Evolutionary conservation across 2,329 filamentous ascomycete genomes (phyloP).

Genomic region (Fusarium haematococcum): DNA sequence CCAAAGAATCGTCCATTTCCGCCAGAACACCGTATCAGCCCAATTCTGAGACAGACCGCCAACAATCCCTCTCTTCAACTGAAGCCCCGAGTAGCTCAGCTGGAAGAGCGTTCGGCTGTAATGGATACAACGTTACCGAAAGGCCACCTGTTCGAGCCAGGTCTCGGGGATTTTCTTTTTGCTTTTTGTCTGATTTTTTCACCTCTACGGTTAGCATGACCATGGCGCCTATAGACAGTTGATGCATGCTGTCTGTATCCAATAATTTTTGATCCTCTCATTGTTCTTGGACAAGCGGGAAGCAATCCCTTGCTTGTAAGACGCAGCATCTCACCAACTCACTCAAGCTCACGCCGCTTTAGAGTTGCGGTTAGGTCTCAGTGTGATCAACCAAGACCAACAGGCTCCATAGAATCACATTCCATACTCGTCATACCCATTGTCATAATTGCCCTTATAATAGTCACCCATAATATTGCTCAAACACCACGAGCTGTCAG

Average conservation of each 20-base stretch:
- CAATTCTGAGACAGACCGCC: not conserved
- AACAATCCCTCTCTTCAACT: conserved; percentile 26
- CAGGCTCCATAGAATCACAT: not conserved
- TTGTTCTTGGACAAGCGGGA: not conserved
- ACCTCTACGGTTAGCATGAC: not conserved
- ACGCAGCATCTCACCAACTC: not conserved
- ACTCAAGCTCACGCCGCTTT: not conserved
- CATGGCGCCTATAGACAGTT: not conserved
- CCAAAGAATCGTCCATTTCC: not conserved
- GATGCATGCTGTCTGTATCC: not conserved
- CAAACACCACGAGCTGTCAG: not conserved
- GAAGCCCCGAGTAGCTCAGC: conserved; percentile 44
- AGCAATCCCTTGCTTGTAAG: not conserved
- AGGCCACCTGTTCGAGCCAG: conserved; percentile 45
- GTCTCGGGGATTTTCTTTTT: conserved; percentile 41
- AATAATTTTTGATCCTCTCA: not conserved
- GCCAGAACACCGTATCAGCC: rapidly evolving
- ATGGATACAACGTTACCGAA: conserved; percentile 33
- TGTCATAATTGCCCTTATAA: not conserved
- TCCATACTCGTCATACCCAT: not conserved
- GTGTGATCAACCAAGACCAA: not conserved
- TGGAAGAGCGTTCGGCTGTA: conserved; percentile 46
- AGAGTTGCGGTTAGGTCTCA: not conserved
- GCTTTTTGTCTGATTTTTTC: not conserved
- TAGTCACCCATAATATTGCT: not conserved